phyloP scores from a whole-genome alignment of 768 basidiomycete genomes.

The Calocera viscosa region DNA sequence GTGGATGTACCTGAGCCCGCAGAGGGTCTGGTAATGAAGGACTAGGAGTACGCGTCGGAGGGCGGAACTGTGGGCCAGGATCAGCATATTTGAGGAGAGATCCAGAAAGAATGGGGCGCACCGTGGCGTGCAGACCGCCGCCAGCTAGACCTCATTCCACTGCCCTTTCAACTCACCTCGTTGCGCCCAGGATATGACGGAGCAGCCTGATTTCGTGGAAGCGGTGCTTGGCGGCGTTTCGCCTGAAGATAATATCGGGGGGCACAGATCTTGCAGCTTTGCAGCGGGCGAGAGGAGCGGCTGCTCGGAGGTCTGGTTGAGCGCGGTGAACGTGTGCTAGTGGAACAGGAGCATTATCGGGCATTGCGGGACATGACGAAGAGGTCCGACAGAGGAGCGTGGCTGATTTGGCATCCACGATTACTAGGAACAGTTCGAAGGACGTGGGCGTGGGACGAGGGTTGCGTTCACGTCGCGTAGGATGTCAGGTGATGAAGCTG shows the following conservation, averaged over 20 bases:
- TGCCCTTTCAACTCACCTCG: slow-evolving; percentile 85
- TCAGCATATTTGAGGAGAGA: slow-evolving; percentile 34
- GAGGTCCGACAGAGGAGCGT: too few relatives aligned
- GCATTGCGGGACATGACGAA: too few relatives aligned
- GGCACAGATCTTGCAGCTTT: slow-evolving; percentile 56
- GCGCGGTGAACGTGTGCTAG: slow-evolving; percentile 16
- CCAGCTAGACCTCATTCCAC: slow-evolving; percentile 98
- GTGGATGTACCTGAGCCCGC: slow-evolving; percentile 36
- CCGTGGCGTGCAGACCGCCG: slow-evolving; percentile 99
- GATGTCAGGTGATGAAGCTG: too few relatives aligned
- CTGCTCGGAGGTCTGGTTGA: slow-evolving; percentile 20
- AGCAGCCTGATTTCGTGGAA: slow-evolving; percentile 88
- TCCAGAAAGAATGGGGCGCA: slow-evolving; percentile 32
- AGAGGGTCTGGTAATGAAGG: slow-evolving; percentile 38
- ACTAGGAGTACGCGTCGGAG: slow-evolving; percentile 36
- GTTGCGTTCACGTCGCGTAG: too few relatives aligned
- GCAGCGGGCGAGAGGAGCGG: slow-evolving; percentile 22
- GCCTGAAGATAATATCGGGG: slow-evolving; percentile 89
- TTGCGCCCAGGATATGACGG: slow-evolving; percentile 99
- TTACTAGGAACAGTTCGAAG: too few relatives aligned
- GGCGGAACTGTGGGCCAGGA: too few relatives aligned
- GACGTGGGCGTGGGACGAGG: too few relatives aligned
- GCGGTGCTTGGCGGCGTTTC: slow-evolving; percentile 93
- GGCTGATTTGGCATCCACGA: too few relatives aligned
- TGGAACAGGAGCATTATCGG: too few relatives aligned